Evolutionary conservation across 2,329 filamentous ascomycete species (phyloP).

Genomic region (Calonectria pauciramosa): DNA sequence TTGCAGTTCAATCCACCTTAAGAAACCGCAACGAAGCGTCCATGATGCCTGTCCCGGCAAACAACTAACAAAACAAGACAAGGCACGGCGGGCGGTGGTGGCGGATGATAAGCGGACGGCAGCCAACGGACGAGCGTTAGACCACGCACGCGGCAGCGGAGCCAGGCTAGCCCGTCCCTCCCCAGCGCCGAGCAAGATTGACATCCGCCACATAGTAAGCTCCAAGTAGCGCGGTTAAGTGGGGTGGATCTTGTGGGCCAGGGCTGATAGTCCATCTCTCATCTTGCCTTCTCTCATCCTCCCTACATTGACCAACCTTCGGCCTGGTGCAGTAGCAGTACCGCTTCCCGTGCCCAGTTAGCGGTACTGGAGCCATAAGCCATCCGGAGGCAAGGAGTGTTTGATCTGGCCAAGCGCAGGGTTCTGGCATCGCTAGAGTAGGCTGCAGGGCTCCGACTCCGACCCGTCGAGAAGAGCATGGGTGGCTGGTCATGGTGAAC

Average conservation of each 20-base stretch:
- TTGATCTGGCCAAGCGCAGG: not conserved
- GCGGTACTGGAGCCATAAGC: not conserved
- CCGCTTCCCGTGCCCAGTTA: not conserved
- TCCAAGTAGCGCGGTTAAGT: slow-evolving; percentile 24
- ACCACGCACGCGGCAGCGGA: slow-evolving; percentile 6
- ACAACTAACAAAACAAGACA: not conserved
- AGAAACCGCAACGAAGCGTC: slow-evolving; percentile 20
- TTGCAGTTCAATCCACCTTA: not conserved
- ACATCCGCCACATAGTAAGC: slow-evolving; percentile 27
- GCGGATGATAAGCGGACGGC: not conserved
- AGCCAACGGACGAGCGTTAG: not conserved
- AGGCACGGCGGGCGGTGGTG: not conserved
- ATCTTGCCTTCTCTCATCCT: slow-evolving; percentile 5
- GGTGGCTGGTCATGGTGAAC: not conserved
- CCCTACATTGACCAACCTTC: not conserved
- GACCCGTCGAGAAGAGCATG: slow-evolving; percentile 4
- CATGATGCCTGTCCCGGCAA: slow-evolving; percentile 22
- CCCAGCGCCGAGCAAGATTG: slow-evolving; percentile 4
- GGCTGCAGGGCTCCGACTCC: not conserved
- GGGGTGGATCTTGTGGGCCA: slow-evolving; percentile 27
- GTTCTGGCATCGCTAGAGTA: not conserved
- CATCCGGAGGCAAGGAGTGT: not conserved
- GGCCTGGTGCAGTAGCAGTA: not conserved
- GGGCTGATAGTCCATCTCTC: not conserved
- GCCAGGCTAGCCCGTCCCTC: not conserved